phyloP scores from a whole-genome alignment of 805 yeast species.

The Naumovozyma baii region DNA sequence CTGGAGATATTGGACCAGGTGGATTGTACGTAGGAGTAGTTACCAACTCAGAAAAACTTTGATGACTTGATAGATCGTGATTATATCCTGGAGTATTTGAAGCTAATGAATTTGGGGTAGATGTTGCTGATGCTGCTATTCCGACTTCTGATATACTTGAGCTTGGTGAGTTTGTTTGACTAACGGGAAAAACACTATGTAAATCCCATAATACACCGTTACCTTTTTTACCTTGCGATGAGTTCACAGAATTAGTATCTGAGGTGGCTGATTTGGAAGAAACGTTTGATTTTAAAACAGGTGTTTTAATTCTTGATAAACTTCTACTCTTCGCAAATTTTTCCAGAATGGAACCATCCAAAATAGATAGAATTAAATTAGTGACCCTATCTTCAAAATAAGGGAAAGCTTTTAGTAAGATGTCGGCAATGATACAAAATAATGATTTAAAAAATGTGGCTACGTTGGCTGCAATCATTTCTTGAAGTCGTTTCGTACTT shows the following conservation, averaged over 20 bases:
- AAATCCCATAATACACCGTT: not conserved
- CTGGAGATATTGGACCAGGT: not conserved
- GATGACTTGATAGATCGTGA: not conserved
- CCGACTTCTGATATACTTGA: not conserved
- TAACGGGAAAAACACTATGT: not conserved
- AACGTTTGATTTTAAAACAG: not conserved
- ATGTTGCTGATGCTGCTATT: not conserved
- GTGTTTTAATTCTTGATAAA: slow-evolving; percentile 8
- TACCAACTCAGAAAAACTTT: not conserved
- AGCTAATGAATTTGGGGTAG: not conserved
- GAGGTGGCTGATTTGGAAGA: not conserved
- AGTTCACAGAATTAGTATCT: not conserved
- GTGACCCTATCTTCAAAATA: slow-evolving; percentile 15
- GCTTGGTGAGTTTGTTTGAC: not conserved
- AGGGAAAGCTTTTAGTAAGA: slow-evolving; percentile 13
- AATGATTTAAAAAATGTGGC: slow-evolving; percentile 23
- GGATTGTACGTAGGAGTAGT: not conserved
- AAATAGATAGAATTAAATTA: slow-evolving; percentile 12
- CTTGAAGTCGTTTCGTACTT: slow-evolving; percentile 13
- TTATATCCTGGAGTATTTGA: not conserved
- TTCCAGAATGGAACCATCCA: slow-evolving; percentile 10
- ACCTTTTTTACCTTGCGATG: not conserved
- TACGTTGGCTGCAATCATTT: slow-evolving; percentile 8
- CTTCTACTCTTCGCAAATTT: slow-evolving; percentile 7
- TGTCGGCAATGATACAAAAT: slow-evolving; percentile 12